Evolutionary conservation across 495 filamentous ascomycete species (phyloP).

Genomic region (Pseudomonodictys pantanalensis): DNA sequence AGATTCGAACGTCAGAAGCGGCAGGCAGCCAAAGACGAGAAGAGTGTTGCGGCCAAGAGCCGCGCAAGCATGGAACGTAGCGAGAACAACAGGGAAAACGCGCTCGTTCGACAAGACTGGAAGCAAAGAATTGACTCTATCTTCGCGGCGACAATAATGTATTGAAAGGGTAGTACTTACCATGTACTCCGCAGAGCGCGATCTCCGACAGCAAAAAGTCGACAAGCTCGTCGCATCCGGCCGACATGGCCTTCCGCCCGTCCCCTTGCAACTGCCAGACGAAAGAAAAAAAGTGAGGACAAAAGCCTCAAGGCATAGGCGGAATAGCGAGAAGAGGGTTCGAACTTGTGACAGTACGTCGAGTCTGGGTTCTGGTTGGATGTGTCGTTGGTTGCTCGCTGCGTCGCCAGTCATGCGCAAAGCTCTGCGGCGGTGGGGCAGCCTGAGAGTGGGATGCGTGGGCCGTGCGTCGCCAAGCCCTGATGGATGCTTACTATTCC

Average conservation of each 20-base stretch:
- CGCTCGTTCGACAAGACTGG: background rate
- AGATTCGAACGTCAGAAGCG: slow-evolving; percentile 25
- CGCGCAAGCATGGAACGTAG: too few species aligned
- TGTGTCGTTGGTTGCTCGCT: background rate
- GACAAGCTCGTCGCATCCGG: slow-evolving; percentile 66
- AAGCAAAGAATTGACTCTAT: too few species aligned
- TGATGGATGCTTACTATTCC: too few species aligned
- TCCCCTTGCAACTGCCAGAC: slow-evolving; percentile 13
- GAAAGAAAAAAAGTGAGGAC: background rate
- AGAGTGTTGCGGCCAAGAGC: too few species aligned
- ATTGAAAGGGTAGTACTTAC: slow-evolving; percentile 50
- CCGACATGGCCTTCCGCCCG: slow-evolving; percentile 52
- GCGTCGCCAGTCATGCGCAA: background rate
- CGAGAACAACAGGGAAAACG: too few species aligned
- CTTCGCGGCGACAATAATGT: background rate
- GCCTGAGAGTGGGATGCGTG: too few species aligned
- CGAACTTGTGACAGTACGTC: background rate
- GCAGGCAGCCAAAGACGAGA: too few species aligned
- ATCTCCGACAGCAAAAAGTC: slow-evolving; percentile 70
- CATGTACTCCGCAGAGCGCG: slow-evolving; percentile 64
- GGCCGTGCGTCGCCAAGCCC: too few species aligned
- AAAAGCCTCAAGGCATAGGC: background rate
- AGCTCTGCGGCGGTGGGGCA: background rate
- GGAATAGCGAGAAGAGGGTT: background rate
- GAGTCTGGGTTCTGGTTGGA: background rate